These are phyloP conservation scores for Trichophyton mentagrophytes DNA, from an alignment of 2,329 filamentous ascomycete genomes.

Conservation along the genomic window DNA sequence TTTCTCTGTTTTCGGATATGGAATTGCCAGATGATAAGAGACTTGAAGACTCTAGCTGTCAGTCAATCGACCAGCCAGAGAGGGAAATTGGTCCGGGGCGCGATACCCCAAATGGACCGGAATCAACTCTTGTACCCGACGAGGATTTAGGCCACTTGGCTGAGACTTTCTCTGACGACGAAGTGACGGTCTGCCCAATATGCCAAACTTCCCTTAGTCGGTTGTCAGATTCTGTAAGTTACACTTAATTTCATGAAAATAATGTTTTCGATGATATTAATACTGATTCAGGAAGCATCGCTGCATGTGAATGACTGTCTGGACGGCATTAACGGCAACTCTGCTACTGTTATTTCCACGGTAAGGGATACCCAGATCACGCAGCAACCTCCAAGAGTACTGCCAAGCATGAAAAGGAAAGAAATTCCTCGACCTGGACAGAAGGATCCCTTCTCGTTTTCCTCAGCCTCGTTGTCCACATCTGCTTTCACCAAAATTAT, in stretches of 20 bases:
- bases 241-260: conserved; percentile 1
- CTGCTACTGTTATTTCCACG: conserved; percentile 29
- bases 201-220: conserved; percentile 55
- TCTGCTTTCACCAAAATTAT: conserved; percentile 90
- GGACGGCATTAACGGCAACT: conserved; percentile 75
- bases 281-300: conserved; percentile 51
- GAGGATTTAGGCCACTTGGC: not conserved
- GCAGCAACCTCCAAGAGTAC: conserved; percentile 14
- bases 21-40: not conserved
- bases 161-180: conserved; percentile 8
- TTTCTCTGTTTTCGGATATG: too few relatives aligned
- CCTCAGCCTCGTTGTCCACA: conserved; percentile 27
- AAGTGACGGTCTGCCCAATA: conserved; percentile 54
- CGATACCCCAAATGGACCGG: not conserved
- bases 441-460: conserved; percentile 57
- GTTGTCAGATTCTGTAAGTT: conserved; percentile 35
- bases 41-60: not conserved
- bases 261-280: not conserved
- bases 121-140: not conserved
- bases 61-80: conserved; percentile 7
- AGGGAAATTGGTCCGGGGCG: conserved; percentile 36
- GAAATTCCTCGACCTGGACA: conserved; percentile 67
- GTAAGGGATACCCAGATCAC: conserved; percentile 10
- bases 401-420: conserved; percentile 53
- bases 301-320: conserved; percentile 87